These are phyloP conservation scores for Austroboletus eburneus DNA, from an alignment of 768 basidiomycete genomes.

Conservation along the genomic window DNA sequence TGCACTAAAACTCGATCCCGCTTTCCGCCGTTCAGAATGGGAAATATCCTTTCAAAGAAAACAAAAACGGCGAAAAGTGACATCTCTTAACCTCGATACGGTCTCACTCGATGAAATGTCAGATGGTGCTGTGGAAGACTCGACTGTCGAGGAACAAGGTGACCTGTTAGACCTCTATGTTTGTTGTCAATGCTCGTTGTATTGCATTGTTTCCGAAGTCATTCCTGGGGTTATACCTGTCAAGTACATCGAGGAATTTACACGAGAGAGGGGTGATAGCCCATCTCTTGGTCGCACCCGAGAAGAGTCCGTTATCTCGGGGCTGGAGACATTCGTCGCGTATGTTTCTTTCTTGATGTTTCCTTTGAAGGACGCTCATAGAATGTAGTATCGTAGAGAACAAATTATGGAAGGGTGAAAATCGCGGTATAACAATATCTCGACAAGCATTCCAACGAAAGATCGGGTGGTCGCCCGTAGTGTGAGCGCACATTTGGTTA, in stretches of 20 bases:
- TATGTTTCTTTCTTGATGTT: slow-evolving; percentile 33
- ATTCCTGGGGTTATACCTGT: slow-evolving; percentile 72
- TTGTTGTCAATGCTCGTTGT: slow-evolving; percentile 81
- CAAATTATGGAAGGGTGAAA: slow-evolving; percentile 68
- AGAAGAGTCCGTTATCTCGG: slow-evolving; percentile 51
- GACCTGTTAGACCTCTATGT: slow-evolving; percentile 72
- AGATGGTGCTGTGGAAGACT: slow-evolving; percentile 32
- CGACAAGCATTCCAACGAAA: slow-evolving; percentile 56
- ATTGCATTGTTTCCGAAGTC: slow-evolving; percentile 63
- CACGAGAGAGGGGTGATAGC: slow-evolving; percentile 54
- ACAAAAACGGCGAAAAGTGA: slow-evolving; percentile 51
- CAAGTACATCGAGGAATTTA: slow-evolving; percentile 58
- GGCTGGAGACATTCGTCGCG: slow-evolving; percentile 65
- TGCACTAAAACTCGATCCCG: slow-evolving; percentile 60
- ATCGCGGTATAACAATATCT: slow-evolving; percentile 49
- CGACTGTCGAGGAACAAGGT: slow-evolving; percentile 37
- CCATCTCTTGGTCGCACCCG: slow-evolving; percentile 53
- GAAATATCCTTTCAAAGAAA: slow-evolving; percentile 47
- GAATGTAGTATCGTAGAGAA: slow-evolving; percentile 64
- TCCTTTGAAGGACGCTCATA: slow-evolving; percentile 1
- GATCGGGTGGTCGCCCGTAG: slow-evolving; percentile 58
- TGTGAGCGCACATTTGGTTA: slow-evolving; percentile 41
- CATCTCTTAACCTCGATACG: slow-evolving; percentile 34
- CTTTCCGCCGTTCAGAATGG: slow-evolving; percentile 59
- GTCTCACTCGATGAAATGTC: slow-evolving; percentile 18